Conservation (phyloP, 441 rosid species). For the Codiaeum variegatum region DNA sequence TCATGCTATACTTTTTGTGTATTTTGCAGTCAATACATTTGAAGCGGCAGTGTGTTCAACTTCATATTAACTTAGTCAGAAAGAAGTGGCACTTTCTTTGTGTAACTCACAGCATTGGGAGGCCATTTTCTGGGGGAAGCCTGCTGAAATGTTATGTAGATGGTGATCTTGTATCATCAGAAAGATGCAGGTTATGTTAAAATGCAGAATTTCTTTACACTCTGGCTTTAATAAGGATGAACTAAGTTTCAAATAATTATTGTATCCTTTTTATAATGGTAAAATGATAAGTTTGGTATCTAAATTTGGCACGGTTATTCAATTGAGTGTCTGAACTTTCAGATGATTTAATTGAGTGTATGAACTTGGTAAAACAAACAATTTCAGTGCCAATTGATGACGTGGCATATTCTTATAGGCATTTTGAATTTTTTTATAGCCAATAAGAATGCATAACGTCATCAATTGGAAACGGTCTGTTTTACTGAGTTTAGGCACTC, state of each 20-base stretch:
- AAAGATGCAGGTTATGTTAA: conserved; percentile 85
- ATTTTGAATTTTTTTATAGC: no score
- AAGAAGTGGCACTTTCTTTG: conserved; percentile 97
- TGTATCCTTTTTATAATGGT: no score
- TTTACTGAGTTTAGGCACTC: no score
- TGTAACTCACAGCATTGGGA: conserved; percentile 86
- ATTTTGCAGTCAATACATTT: conserved; percentile 70
- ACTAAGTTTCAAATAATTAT: conserved; percentile 4
- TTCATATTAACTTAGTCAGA: conserved; percentile 56
- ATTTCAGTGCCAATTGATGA: no score
- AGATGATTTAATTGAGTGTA: no score
- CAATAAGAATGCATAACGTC: no score
- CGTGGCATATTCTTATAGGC: no score
- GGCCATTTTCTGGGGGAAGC: conserved; percentile 99
- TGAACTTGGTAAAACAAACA: no score
- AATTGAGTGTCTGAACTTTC: no score
- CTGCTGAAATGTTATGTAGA: conserved; percentile 79
- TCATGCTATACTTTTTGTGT: conserved; percentile 23
- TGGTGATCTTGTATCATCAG: conserved; percentile 88
- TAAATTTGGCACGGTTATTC: no score
- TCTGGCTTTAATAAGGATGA: not conserved
- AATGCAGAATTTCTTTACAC: conserved; percentile 13
- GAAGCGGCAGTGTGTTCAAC: conserved; percentile 71
- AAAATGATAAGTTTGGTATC: no score
- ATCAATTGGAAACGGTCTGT: no score